Conservation (phyloP, 495 filamentous ascomycete species). For the Lasiosphaeria hispida region DNA sequence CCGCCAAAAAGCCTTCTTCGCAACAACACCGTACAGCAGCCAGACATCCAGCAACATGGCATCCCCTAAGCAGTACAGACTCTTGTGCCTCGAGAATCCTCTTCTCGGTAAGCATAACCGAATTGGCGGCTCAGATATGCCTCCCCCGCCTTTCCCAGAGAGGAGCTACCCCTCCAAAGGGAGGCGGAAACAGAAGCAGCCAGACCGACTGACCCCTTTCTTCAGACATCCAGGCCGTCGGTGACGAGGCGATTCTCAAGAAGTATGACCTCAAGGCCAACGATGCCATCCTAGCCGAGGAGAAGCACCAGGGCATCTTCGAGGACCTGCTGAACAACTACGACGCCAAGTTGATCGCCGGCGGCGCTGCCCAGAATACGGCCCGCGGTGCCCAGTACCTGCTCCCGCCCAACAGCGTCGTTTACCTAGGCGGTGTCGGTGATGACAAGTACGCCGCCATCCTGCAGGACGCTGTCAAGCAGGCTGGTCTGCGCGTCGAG, state of each 20-base stretch:
- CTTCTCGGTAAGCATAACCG: slow-evolving; percentile 66
- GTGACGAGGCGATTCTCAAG: slow-evolving; percentile 74
- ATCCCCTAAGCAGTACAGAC: slow-evolving; percentile 68
- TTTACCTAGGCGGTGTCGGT: slow-evolving; percentile 92
- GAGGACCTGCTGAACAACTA: slow-evolving; percentile 85
- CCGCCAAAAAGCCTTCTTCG: slow-evolving; percentile 19
- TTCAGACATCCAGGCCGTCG: slow-evolving; percentile 86
- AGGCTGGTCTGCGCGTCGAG: slow-evolving; percentile 84
- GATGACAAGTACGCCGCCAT: slow-evolving; percentile 86
- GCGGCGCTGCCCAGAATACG: slow-evolving; percentile 97
- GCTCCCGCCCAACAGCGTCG: slow-evolving; percentile 77
- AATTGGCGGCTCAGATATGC: background rate
- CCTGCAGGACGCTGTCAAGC: slow-evolving; percentile 71
- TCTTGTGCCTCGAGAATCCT: slow-evolving; percentile 94
- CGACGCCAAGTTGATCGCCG: slow-evolving; percentile 90
- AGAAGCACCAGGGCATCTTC: slow-evolving; percentile 83
- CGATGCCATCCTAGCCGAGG: slow-evolving; percentile 94
- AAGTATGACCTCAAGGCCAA: slow-evolving; percentile 94
- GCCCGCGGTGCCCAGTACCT: slow-evolving; percentile 97
- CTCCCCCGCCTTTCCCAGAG: background rate
- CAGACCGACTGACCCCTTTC: background rate
- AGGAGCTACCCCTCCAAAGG: slow-evolving; percentile 3
- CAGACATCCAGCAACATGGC: slow-evolving; percentile 57
- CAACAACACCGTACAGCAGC: slow-evolving; percentile 16
- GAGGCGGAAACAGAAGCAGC: background rate